Conservation (phyloP, 352 stramenopile genomes). For the Pythium dissotocum region DNA sequence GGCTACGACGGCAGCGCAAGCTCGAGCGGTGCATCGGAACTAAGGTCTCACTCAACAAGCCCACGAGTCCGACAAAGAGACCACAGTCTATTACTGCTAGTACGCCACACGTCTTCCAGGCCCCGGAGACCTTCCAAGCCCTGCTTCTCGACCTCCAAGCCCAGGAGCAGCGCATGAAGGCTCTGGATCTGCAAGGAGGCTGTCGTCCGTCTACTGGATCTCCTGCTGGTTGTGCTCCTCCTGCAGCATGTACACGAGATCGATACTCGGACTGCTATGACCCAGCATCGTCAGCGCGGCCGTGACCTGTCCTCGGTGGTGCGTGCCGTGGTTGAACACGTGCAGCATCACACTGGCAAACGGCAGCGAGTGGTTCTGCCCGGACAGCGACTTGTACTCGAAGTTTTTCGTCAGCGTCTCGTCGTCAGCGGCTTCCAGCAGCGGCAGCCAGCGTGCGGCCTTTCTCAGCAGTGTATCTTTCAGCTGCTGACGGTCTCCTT, state of each 20-base stretch:
- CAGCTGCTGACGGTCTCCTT: conserved; percentile 16
- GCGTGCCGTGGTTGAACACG: conserved; percentile 32
- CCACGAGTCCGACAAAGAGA: neutral
- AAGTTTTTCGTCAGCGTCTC: conserved; percentile 16
- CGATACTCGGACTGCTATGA: conserved; percentile 13
- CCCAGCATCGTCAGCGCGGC: conserved; percentile 26
- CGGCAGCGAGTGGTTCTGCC: neutral
- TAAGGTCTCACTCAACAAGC: neutral
- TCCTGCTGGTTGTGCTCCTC: conserved; percentile 11
- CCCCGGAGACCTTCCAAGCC: conserved; percentile 4
- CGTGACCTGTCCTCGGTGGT: conserved; percentile 27
- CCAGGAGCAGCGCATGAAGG: conserved; percentile 24
- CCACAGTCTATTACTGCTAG: neutral
- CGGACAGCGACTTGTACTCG: conserved; percentile 13
- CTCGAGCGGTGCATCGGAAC: conserved; percentile 21
- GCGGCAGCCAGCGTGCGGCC: conserved; percentile 23
- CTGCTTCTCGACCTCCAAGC: conserved; percentile 20
- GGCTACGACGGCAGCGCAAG: conserved; percentile 4
- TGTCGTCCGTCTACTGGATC: neutral
- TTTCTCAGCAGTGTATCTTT: conserved; percentile 6
- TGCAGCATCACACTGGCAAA: conserved; percentile 16
- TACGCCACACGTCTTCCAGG: conserved; percentile 7
- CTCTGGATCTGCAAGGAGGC: neutral
- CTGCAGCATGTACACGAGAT: conserved; percentile 28
- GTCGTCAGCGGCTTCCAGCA: conserved; percentile 18